Conservation (phyloP, 139 green algal genomes). For the Chloropicon primus region DNA sequence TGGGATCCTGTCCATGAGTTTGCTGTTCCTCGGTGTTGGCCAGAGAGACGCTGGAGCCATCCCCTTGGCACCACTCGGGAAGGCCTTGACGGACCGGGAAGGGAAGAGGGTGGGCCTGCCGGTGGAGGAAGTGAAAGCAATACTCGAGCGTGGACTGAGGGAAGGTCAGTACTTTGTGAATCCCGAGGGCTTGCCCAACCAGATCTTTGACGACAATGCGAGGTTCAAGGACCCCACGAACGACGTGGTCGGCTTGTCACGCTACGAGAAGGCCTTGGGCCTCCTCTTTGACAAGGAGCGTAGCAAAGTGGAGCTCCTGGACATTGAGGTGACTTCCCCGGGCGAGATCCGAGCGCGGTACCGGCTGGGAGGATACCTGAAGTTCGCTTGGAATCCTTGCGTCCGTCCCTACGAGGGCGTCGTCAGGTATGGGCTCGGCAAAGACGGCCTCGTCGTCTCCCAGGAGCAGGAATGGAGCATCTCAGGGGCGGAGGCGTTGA, state of each 20-base stretch:
- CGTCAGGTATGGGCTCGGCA: slow-evolving; percentile 35
- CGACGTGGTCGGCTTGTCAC: slow-evolving; percentile 38
- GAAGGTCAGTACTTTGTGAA: slow-evolving; percentile 71
- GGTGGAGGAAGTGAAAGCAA: slow-evolving; percentile 23
- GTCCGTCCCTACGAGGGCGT: slow-evolving; percentile 42
- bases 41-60: background rate
- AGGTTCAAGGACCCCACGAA: slow-evolving; percentile 74
- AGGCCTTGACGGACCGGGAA: background rate
- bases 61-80: background rate
- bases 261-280: slow-evolving; percentile 47
- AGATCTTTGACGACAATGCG: slow-evolving; percentile 61
- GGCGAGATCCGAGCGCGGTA: slow-evolving; percentile 39
- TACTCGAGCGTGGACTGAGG: slow-evolving; percentile 43
- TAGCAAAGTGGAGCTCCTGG: slow-evolving; percentile 37
- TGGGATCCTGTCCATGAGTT: too few species aligned
- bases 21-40: background rate
- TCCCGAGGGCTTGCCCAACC: slow-evolving; percentile 40
- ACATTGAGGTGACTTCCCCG: slow-evolving; percentile 40
- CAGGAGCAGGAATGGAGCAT: slow-evolving; percentile 55
- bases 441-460: slow-evolving; percentile 31
- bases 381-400: slow-evolving; percentile 48
- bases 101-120: background rate
- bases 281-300: slow-evolving; percentile 62
- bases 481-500: slow-evolving; percentile 25
- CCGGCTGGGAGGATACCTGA: slow-evolving; percentile 49